phyloP scores from a whole-genome alignment of 73 alveolate genomes.

The Tetrahymena thermophila region DNA sequence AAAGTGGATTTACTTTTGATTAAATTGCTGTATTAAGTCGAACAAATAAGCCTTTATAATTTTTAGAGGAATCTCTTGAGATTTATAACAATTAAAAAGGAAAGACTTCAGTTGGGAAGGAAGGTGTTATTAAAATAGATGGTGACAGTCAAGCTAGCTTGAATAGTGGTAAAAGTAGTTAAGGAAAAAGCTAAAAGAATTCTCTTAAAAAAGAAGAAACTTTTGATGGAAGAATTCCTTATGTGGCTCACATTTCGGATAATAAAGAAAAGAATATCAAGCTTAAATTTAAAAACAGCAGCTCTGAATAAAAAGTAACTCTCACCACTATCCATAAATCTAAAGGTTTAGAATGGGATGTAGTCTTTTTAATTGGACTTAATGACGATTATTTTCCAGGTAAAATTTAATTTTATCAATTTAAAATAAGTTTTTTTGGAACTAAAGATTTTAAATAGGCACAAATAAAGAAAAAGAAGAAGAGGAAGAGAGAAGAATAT shows the following conservation, averaged over 20 bases:
- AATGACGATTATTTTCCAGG: not conserved
- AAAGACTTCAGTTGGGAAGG: not conserved
- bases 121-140: not conserved
- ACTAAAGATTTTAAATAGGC: not conserved
- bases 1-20: not conserved
- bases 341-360: slow-evolving; percentile 1
- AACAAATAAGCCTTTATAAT: not conserved
- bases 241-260: not conserved
- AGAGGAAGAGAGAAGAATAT: not conserved
- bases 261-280: not conserved
- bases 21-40: not conserved
- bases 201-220: not conserved
- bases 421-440: not conserved
- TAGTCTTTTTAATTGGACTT: not conserved
- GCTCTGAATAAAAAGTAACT: not conserved
- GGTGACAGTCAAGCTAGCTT: not conserved
- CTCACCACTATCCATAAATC: not conserved
- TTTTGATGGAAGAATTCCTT: not conserved
- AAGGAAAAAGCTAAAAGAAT: not conserved
- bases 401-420: not conserved
- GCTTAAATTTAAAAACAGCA: not conserved
- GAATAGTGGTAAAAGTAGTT: not conserved
- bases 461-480: not conserved
- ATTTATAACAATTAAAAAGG: not conserved
- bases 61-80: not conserved